Percentiles rank a stretch among this genome's conserved stretches.
Evolutionary conservation across 1,284 basidiomycete genomes (phyloP).

Genomic region (Stygiomarasmius scandens): DNA sequence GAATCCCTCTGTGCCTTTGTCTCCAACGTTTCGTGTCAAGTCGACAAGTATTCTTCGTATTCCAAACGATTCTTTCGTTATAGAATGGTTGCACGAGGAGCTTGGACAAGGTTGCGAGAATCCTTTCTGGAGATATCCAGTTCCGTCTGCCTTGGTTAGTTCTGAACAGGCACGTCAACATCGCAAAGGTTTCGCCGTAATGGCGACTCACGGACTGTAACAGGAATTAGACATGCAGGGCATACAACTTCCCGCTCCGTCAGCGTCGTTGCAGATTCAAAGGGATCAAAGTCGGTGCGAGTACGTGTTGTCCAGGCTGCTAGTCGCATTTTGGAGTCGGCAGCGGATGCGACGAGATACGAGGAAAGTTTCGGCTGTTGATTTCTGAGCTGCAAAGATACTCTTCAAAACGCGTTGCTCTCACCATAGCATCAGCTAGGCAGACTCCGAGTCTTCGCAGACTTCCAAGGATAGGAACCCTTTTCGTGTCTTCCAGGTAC

Average conservation of each 20-base stretch:
- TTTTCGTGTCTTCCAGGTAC: constrained; percentile 42
- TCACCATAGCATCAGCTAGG: constrained; percentile 30
- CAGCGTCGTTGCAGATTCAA: neutral
- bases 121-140: constrained; percentile 41
- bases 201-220: too few species aligned
- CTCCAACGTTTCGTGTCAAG: constrained; percentile 23
- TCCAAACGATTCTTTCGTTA: constrained; percentile 37
- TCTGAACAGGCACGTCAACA: too few species aligned
- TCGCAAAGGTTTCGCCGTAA: too few species aligned
- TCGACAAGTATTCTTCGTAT: constrained; percentile 37
- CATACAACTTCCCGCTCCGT: neutral
- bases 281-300: neutral
- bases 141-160: constrained; percentile 21
- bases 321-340: neutral
- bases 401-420: too few species aligned
- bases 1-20: neutral
- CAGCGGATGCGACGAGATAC: constrained; percentile 14
- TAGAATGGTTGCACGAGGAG: constrained; percentile 25
- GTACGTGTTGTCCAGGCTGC: neutral
- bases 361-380: constrained; percentile 9
- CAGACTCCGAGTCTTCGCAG: constrained; percentile 27
- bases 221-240: neutral
- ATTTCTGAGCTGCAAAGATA: too few species aligned
- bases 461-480: constrained; percentile 28
- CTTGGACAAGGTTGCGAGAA: constrained; percentile 32